Evolutionary conservation across 371 early-diverging fungal species (phyloP).

Genomic region (Mucor lusitanicus): DNA sequence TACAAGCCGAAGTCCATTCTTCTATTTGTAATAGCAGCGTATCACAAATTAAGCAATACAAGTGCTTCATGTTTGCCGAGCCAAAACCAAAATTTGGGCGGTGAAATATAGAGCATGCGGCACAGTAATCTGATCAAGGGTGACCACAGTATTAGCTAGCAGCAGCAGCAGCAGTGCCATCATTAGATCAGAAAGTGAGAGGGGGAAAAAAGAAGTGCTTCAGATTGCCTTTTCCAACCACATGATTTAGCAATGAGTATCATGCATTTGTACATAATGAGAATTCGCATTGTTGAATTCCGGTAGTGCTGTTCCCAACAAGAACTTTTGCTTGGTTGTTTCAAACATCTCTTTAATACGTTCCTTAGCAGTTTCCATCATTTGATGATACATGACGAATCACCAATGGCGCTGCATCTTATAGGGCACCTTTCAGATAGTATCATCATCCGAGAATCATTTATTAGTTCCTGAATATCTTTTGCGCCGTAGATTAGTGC

Average conservation of each 20-base stretch:
- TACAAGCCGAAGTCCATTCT: background rate
- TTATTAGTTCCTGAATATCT: background rate
- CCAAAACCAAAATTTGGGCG: background rate
- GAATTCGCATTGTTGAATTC: background rate
- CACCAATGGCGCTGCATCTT: background rate
- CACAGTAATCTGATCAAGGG: background rate
- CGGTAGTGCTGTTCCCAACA: background rate
- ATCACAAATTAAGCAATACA: background rate
- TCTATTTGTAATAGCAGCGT: background rate
- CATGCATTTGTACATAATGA: background rate
- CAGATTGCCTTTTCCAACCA: background rate
- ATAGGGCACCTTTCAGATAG: background rate
- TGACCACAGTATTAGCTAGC: background rate
- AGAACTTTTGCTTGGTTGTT: background rate
- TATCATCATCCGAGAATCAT: background rate
- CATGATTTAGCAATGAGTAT: background rate
- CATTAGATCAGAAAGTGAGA: background rate
- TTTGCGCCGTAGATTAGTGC: background rate
- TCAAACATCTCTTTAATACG: background rate
- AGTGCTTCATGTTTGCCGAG: background rate
- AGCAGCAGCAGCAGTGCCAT: background rate
- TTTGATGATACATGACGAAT: background rate
- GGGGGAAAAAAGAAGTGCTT: background rate
- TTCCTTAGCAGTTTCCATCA: background rate
- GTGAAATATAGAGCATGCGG: background rate